Evolutionary conservation across 2,329 filamentous ascomycete species (phyloP).

Genomic region (Trichoderma oligosporum): DNA sequence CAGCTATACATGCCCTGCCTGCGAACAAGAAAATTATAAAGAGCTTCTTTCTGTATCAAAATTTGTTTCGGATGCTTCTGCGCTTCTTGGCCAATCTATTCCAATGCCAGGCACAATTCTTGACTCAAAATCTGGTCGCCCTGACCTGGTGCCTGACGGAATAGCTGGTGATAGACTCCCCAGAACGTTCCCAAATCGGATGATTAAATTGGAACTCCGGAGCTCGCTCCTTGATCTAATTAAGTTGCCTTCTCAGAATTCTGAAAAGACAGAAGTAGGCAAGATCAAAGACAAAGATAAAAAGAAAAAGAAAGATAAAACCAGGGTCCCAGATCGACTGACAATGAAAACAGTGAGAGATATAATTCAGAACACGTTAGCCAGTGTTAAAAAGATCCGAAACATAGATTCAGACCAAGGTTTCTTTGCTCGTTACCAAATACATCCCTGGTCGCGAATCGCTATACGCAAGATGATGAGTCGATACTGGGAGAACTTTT

Average conservation of each 20-base stretch:
- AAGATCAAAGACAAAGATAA: background rate
- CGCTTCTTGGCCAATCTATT: slow-evolving; percentile 14
- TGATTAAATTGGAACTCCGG: slow-evolving; percentile 48
- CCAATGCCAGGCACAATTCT: slow-evolving; percentile 69
- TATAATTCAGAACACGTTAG: slow-evolving; percentile 47
- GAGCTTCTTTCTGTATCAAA: slow-evolving; percentile 58
- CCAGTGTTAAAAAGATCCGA: slow-evolving; percentile 36
- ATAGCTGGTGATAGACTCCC: slow-evolving; percentile 24
- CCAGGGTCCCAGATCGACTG: background rate
- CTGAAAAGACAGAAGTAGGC: background rate
- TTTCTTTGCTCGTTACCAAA: slow-evolving; percentile 24
- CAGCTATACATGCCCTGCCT: slow-evolving; percentile 45
- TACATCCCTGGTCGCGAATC: slow-evolving; percentile 36
- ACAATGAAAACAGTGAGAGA: slow-evolving; percentile 51
- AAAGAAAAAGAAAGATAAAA: background rate
- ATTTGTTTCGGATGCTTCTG: slow-evolving; percentile 43
- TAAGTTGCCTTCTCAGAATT: slow-evolving; percentile 18
- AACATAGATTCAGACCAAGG: slow-evolving; percentile 35
- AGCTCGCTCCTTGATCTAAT: slow-evolving; percentile 41
- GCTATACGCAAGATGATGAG: slow-evolving; percentile 64
- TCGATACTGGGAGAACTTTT: slow-evolving; percentile 66
- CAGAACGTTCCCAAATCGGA: slow-evolving; percentile 55
- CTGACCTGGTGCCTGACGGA: slow-evolving; percentile 32
- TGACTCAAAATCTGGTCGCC: slow-evolving; percentile 48
- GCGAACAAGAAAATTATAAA: slow-evolving; percentile 49